phyloP scores from a whole-genome alignment of 345 rosid genomes.

The Ceriops zippeliana region DNA sequence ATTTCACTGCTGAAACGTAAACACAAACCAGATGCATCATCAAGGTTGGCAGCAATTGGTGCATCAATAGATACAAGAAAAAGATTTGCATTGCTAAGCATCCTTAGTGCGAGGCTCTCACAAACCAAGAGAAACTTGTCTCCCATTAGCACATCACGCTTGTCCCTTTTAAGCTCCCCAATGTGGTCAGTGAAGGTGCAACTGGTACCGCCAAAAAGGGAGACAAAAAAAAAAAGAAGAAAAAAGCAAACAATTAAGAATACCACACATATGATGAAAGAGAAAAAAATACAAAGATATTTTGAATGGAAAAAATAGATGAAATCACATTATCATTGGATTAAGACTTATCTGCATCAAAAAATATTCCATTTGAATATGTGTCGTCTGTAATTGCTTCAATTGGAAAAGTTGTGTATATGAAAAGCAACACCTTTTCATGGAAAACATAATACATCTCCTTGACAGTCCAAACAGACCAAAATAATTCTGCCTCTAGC shows the following conservation, averaged over 20 bases:
- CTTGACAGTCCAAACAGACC: too few species aligned
- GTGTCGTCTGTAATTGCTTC: too few species aligned
- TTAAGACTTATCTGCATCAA: too few species aligned
- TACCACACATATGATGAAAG: neutral
- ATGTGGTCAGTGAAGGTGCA: slow-evolving; percentile 71
- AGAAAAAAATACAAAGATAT: neutral
- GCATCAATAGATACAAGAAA: slow-evolving; percentile 73
- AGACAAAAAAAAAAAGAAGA: neutral
- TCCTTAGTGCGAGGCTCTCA: slow-evolving; percentile 64
- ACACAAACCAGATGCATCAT: slow-evolving; percentile 73
- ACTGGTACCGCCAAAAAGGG: slow-evolving; percentile 27
- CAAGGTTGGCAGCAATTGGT: slow-evolving; percentile 67
- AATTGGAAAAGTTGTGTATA: too few species aligned
- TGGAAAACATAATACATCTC: too few species aligned
- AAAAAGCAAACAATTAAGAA: neutral
- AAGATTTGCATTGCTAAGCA: slow-evolving; percentile 77
- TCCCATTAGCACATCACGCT: slow-evolving; percentile 33
- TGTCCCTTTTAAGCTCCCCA: slow-evolving; percentile 49
- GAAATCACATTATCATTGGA: too few species aligned
- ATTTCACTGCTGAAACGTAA: slow-evolving; percentile 79
- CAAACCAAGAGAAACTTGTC: slow-evolving; percentile 71
- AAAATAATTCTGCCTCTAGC: too few species aligned
- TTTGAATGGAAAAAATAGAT: too few species aligned
- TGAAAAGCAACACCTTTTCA: too few species aligned
- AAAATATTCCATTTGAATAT: too few species aligned